Percentiles rank a stretch among this genome's conserved stretches.
phyloP scores from a whole-genome alignment of 495 filamentous ascomycete genomes.

The Penicillium daleae region DNA sequence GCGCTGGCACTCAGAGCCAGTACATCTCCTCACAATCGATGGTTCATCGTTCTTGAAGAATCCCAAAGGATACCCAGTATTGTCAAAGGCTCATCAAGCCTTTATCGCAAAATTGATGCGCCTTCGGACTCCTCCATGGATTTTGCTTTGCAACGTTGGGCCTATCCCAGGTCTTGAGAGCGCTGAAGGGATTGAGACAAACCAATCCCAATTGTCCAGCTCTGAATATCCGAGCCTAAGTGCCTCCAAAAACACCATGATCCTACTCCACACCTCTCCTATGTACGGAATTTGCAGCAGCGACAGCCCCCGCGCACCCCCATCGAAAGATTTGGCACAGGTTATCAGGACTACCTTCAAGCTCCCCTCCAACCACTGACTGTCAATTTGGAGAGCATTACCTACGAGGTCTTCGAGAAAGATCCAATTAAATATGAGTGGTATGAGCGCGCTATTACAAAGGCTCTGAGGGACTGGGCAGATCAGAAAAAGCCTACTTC shows the following conservation, averaged over 20 bases:
- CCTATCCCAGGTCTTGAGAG: conserved; percentile 60
- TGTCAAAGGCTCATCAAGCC: conserved; percentile 79
- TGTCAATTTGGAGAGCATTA: conserved; percentile 95
- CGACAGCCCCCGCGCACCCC: conserved; percentile 69
- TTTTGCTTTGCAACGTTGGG: conserved; percentile 78
- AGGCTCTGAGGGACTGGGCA: conserved; percentile 82
- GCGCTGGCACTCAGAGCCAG: conserved; percentile 93
- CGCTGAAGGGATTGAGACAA: conserved; percentile 35
- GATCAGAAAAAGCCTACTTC: conserved; percentile 71
- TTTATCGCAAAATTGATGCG: conserved; percentile 84
- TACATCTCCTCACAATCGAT: conserved; percentile 76
- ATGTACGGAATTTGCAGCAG: conserved; percentile 81
- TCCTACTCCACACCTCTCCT: conserved; percentile 71
- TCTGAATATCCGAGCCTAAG: conserved; percentile 66
- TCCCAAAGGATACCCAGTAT: conserved; percentile 75
- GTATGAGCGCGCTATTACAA: conserved; percentile 83
- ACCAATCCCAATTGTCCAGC: conserved; percentile 42
- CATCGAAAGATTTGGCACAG: conserved; percentile 72
- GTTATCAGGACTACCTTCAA: conserved; percentile 94
- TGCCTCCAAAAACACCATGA: conserved; percentile 58
- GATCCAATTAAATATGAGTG: conserved; percentile 97
- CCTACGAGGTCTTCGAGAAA: conserved; percentile 98
- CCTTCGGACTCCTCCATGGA: conserved; percentile 75
- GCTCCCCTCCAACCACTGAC: conserved; percentile 91
- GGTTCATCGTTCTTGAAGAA: conserved; percentile 74